These are phyloP conservation scores for Trebouxia gelatinosa DNA, from an alignment of 163 green algal genomes.

Conservation along the genomic window DNA sequence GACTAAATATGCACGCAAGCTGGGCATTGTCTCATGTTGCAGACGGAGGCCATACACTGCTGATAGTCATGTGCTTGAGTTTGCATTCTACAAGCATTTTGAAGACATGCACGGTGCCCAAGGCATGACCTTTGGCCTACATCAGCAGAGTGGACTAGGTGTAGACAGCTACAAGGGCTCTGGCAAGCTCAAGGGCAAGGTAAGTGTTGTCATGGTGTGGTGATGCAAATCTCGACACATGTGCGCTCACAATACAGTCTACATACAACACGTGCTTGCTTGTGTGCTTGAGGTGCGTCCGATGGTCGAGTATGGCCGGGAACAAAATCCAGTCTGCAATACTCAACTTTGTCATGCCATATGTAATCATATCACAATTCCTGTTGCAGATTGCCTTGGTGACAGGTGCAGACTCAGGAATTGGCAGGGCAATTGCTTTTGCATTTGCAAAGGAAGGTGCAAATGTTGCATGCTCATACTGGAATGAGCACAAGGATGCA, in stretches of 20 bases:
- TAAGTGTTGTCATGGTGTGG: conserved; percentile 6
- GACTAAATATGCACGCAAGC: too few species aligned
- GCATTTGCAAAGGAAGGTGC: conserved; percentile 47
- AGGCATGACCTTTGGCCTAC: too few species aligned
- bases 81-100: too few species aligned
- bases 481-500: conserved; percentile 42
- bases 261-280: background rate
- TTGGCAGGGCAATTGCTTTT: conserved; percentile 44
- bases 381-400: conserved; percentile 44
- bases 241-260: background rate
- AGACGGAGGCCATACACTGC: too few species aligned
- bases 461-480: conserved; percentile 45
- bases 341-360: too few species aligned
- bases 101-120: too few species aligned
- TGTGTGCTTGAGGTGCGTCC: background rate
- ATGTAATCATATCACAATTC: conserved; percentile 4
- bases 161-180: conserved; percentile 32
- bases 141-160: too few species aligned
- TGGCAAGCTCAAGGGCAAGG: conserved; percentile 32
- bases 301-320: too few species aligned
- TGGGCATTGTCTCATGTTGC: too few species aligned
- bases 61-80: too few species aligned
- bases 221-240: background rate
- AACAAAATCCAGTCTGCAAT: too few species aligned
- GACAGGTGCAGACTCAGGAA: conserved; percentile 53